Conservation (phyloP, 1,284 basidiomycete species). For the Pseudozyma hubeiensis region DNA sequence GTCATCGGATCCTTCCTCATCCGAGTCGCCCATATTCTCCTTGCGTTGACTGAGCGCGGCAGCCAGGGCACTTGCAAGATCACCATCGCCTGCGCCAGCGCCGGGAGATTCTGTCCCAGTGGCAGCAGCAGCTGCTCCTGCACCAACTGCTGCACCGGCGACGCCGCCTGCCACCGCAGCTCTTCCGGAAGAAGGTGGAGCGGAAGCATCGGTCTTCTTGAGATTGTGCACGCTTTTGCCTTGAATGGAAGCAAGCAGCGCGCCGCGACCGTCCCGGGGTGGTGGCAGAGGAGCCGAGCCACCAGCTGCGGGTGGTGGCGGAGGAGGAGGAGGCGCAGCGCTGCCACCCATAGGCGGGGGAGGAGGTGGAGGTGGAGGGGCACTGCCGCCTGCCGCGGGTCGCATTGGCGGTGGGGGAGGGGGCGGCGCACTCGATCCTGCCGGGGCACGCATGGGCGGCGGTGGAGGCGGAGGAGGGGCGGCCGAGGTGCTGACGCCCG, state of each 20-base stretch:
- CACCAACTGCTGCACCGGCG: conserved; percentile 36
- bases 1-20: conserved; percentile 80
- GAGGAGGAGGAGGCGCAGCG: conserved; percentile 34
- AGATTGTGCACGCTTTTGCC: conserved; percentile 79
- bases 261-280: conserved; percentile 70
- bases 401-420: conserved; percentile 54
- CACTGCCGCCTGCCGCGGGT: conserved; percentile 28
- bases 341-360: conserved; percentile 44
- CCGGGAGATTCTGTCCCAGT: conserved; percentile 20
- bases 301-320: conserved; percentile 45
- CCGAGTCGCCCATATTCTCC: conserved; percentile 87
- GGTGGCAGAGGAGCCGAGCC: conserved; percentile 34
- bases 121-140: conserved; percentile 28
- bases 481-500: conserved; percentile 69
- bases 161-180: conserved; percentile 25
- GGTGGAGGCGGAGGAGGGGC: conserved; percentile 69
- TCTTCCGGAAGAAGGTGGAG: conserved; percentile 26
- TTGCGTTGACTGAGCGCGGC: conserved; percentile 81
- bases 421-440: conserved; percentile 40
- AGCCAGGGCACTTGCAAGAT: conserved; percentile 77
- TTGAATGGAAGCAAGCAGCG: conserved; percentile 78
- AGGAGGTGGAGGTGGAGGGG: conserved; percentile 57
- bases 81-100: conserved; percentile 70
- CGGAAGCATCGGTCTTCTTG: conserved; percentile 74
- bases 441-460: conserved; percentile 43